Evolutionary conservation across 2,329 filamentous ascomycete species (phyloP).

Genomic region (Pezicula neosporulosa): DNA sequence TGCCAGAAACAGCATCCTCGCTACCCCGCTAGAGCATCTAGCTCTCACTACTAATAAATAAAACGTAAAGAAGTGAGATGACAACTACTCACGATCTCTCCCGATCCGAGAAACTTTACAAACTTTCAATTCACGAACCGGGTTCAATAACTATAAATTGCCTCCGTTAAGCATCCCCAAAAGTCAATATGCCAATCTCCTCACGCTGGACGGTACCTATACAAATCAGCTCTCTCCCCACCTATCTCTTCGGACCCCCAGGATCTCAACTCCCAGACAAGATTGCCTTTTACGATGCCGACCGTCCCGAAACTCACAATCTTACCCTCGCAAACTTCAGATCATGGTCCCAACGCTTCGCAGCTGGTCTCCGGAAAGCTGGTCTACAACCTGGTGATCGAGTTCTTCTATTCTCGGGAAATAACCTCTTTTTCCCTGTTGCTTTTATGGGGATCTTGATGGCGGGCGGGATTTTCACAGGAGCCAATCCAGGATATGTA

Average conservation of each 20-base stretch:
- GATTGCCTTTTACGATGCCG: slow-evolving; percentile 59
- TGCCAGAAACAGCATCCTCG: too few species aligned
- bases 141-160: too few species aligned
- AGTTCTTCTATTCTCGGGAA: slow-evolving; percentile 70
- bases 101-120: too few species aligned
- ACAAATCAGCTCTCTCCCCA: slow-evolving; percentile 43
- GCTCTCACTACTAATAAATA: too few species aligned
- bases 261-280: slow-evolving; percentile 39
- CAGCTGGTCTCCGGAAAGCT: slow-evolving; percentile 59
- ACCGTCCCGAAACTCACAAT: slow-evolving; percentile 62
- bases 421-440: slow-evolving; percentile 69
- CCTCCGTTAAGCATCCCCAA: too few species aligned
- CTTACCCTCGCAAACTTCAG: slow-evolving; percentile 64
- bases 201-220: slow-evolving; percentile 20
- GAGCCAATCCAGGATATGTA: slow-evolving; percentile 69
- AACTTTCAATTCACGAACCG: too few species aligned
- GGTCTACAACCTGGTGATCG: slow-evolving; percentile 67
- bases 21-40: too few species aligned
- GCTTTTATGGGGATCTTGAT: slow-evolving; percentile 72
- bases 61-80: too few species aligned
- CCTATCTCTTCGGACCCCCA: slow-evolving; percentile 52
- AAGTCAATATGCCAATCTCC: slow-evolving; percentile 19
- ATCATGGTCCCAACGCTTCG: slow-evolving; percentile 69
- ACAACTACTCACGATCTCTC: too few species aligned
- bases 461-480: slow-evolving; percentile 76